phyloP scores from a whole-genome alignment of 768 basidiomycete genomes.

The Krasilnikovozyma curviuscula region DNA sequence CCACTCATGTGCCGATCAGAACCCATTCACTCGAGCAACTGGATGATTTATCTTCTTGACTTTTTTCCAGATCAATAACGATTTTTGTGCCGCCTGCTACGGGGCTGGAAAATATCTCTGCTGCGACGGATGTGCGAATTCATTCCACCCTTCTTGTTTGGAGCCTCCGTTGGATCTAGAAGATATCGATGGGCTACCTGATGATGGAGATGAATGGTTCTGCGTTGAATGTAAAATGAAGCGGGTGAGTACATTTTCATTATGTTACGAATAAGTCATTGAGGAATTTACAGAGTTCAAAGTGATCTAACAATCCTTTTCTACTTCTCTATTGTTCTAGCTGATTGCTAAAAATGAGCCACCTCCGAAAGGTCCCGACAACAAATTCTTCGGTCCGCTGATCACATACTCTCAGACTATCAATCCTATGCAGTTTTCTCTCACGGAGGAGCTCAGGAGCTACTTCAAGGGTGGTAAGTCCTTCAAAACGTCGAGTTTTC shows the following conservation, averaged over 20 bases:
- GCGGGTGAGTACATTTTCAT: conserved; percentile 33
- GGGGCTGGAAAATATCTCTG: conserved; percentile 64
- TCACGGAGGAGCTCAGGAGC: conserved; percentile 62
- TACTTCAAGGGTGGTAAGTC: conserved; percentile 71
- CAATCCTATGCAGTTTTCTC: conserved; percentile 63
- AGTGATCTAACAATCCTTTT: conserved; percentile 16
- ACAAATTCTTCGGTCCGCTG: conserved; percentile 34
- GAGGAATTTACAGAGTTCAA: conserved; percentile 35
- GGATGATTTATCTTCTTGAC: background rate
- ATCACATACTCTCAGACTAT: conserved; percentile 46
- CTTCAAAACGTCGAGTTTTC: background rate
- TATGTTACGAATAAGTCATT: conserved; percentile 51
- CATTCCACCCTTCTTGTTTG: conserved; percentile 91
- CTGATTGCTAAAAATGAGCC: conserved; percentile 35
- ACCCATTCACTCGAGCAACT: too few relatives aligned
- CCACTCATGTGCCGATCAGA: too few relatives aligned
- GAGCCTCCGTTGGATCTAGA: conserved; percentile 92
- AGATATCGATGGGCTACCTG: conserved; percentile 68
- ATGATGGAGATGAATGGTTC: conserved; percentile 31
- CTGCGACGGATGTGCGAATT: conserved; percentile 89
- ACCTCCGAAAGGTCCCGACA: conserved; percentile 43
- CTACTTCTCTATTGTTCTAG: conserved; percentile 6
- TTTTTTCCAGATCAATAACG: conserved; percentile 29
- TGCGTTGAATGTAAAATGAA: conserved; percentile 30
- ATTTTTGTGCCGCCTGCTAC: conserved; percentile 30